These are phyloP conservation scores for Pythium aquatile DNA, from an alignment of 352 stramenopile genomes.

Conservation along the genomic window DNA sequence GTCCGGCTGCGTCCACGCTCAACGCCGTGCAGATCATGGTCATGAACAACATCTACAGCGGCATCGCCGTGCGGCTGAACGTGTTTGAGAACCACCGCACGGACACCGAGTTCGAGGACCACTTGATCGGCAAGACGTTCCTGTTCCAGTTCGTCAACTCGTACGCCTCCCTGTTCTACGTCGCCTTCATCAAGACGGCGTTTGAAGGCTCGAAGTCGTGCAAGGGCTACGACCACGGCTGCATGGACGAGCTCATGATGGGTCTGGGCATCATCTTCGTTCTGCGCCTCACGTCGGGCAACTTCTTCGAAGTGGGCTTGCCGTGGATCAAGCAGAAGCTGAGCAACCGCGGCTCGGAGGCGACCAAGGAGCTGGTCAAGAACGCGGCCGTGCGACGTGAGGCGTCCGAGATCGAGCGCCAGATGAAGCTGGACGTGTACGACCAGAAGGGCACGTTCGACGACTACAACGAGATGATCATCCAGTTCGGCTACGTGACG, in stretches of 20 bases:
- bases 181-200: constrained; percentile 79
- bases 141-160: constrained; percentile 87
- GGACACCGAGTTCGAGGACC: constrained; percentile 95
- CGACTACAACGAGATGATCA: constrained; percentile 89
- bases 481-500: constrained; percentile 91
- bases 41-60: constrained; percentile 73
- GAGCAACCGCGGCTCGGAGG: constrained; percentile 10
- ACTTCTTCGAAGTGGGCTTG: constrained; percentile 75
- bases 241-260: constrained; percentile 81
- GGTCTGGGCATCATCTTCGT: constrained; percentile 73
- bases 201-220: constrained; percentile 29
- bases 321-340: constrained; percentile 76
- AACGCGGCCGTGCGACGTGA: constrained; percentile 33
- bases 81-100: constrained; percentile 95
- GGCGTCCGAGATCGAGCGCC: constrained; percentile 49
- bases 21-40: constrained; percentile 84
- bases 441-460: constrained; percentile 78
- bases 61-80: constrained; percentile 62
- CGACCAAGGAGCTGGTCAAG: constrained; percentile 30
- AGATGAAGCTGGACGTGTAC: constrained; percentile 66
- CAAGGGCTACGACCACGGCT: constrained; percentile 68
- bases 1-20: constrained; percentile 60
- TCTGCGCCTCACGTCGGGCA: constrained; percentile 64
- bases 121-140: constrained; percentile 83
- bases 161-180: constrained; percentile 80